phyloP scores from a whole-genome alignment of 176 grass and related monocot species.

The Triticum urartu region DNA sequence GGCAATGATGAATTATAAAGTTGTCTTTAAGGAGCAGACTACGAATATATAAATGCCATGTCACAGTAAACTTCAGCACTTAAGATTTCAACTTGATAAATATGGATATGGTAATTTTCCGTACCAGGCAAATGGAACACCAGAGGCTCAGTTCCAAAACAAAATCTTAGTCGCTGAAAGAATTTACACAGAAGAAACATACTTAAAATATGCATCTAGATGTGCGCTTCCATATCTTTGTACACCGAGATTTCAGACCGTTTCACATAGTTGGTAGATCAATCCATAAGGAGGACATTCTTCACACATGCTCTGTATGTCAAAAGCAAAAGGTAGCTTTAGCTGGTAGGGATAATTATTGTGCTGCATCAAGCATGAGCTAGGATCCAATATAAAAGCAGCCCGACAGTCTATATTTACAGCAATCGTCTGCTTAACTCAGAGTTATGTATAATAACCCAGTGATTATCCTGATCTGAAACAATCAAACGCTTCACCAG shows the following conservation, averaged over 20 bases:
- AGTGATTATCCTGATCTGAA: background rate
- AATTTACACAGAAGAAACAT: slow-evolving; percentile 18
- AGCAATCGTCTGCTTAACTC: background rate
- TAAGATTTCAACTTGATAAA: background rate
- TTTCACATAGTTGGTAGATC: background rate
- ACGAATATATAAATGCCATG: background rate
- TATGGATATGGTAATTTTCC: background rate
- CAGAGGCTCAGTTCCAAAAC: background rate
- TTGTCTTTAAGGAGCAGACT: background rate
- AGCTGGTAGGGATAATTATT: background rate
- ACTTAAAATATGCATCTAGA: no score
- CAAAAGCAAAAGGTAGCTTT: background rate
- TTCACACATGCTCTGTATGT: background rate
- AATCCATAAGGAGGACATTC: background rate
- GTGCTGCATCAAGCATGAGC: background rate
- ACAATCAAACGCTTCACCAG: background rate
- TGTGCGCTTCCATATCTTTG: slow-evolving; percentile 10
- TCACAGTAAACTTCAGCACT: background rate
- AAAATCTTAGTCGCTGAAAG: background rate
- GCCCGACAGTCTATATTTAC: background rate
- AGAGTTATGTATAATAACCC: background rate
- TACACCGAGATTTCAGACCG: background rate
- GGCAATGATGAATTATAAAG: background rate
- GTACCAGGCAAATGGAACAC: background rate
- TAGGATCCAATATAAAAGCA: background rate